Evolutionary conservation across 2,329 filamentous ascomycete genomes (phyloP), one percentile per base, ranked within the genome.

Genomic region (Penicillium sp.): DNA sequence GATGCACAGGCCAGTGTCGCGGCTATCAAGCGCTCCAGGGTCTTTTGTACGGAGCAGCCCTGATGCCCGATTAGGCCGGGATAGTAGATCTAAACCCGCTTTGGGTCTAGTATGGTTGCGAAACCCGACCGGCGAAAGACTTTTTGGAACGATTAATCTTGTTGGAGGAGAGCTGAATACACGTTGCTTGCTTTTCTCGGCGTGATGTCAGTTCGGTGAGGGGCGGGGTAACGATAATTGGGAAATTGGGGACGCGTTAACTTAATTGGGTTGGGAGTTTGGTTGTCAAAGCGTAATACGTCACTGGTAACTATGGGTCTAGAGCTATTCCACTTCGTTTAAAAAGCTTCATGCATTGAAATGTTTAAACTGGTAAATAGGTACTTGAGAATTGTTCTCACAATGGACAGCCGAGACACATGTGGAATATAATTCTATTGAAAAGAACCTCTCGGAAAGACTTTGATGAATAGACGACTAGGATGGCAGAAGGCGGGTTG

Each of bases 261-360:
- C 15, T 49, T 49, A 30, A n/a, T 28, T 10, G 24, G 17, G 45
- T 17, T 30, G n/a, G 24, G 15, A n/a, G 40, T 44, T 47, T 28
- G 15, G 44, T 15, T 28, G 26, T 49, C 45, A 49, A 49, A 49
- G 45, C 45, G 45, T 49, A 28, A 24, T 49, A 49, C 26, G 26
- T 49, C 45, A 30, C 26, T n/a, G 26, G 7, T n/a, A 49, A 44
- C 7, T 22, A 6, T 22, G 9, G 12, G 19, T 22, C 13, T 22
- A 26, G 22, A 10, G 42, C 33, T 35, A 35, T 35, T 35, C 3
- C 13, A 12, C 6, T 13, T 33, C 7, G 5, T 33, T 33, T 33
- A 33, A 33, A 33, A 5, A 30, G 4, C 8, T 4, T 30, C 28
- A 30, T 30, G 4, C 8, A 8, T 30, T 30, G 28, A 30, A 30